Conservation (phyloP, 345 rosid genomes). For the Turnera subulata region DNA sequence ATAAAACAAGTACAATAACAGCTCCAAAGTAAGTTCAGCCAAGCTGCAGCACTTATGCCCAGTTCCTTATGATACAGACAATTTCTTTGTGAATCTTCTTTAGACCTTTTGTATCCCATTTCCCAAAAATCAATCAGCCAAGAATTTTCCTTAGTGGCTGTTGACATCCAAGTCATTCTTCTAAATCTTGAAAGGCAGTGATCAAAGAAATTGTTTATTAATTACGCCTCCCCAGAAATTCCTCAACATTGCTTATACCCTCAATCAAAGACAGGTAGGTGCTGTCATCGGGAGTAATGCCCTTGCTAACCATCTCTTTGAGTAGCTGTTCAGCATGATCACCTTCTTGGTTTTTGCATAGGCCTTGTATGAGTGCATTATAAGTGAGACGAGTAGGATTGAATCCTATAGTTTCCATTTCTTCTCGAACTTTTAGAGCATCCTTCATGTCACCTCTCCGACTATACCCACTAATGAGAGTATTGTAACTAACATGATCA, state of each 20-base stretch:
- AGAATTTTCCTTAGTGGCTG: too few species aligned
- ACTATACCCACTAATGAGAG: conserved; percentile 83
- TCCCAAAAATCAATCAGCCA: too few species aligned
- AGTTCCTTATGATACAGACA: too few species aligned
- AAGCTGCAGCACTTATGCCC: too few species aligned
- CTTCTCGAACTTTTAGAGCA: conserved; percentile 72
- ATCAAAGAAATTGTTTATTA: neutral
- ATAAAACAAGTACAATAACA: too few species aligned
- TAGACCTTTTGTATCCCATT: too few species aligned
- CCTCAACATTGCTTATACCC: conserved; percentile 37
- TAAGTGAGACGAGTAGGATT: conserved; percentile 81
- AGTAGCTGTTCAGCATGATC: conserved; percentile 69
- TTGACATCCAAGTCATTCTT: too few species aligned
- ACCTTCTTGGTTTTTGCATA: conserved; percentile 69
- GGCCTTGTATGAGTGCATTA: conserved; percentile 76
- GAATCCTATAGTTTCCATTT: conserved; percentile 83
- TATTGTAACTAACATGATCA: conserved; percentile 77
- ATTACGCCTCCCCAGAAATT: neutral
- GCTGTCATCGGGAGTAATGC: conserved; percentile 76
- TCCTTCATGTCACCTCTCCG: conserved; percentile 75
- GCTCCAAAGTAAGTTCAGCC: too few species aligned
- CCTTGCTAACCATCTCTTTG: conserved; percentile 74
- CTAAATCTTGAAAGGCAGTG: too few species aligned
- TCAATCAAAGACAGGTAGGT: conserved; percentile 68
- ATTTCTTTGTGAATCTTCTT: too few species aligned